A percentile compares a stretch with the other conserved stretches of the same genome.
phyloP scores from a whole-genome alignment of 345 rosid genomes.

The Eutrema japonicum region DNA sequence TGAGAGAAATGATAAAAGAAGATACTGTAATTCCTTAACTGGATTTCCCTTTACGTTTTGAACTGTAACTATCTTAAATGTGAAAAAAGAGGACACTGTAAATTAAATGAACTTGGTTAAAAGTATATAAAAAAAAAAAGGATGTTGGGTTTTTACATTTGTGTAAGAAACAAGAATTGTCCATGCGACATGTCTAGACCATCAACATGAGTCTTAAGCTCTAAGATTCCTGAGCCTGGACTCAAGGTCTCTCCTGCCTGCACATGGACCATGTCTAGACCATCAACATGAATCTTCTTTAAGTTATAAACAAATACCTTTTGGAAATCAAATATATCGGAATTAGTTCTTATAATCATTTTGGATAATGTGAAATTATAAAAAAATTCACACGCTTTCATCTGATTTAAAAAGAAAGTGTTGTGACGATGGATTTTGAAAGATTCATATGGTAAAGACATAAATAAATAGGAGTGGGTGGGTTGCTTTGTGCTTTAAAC shows the following conservation, averaged over 20 bases:
- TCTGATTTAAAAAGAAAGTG: conserved; percentile 4
- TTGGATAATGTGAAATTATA: not conserved
- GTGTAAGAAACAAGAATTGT: not conserved
- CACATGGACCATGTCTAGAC: not conserved
- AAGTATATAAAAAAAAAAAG: not conserved
- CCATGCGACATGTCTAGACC: too few species aligned
- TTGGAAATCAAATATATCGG: not conserved
- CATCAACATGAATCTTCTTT: not conserved
- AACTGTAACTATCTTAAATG: conserved; percentile 16
- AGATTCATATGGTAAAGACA: conserved; percentile 26
- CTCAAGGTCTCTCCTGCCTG: too few species aligned
- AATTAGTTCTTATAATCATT: not conserved
- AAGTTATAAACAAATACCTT: not conserved
- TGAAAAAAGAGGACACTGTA: not conserved
- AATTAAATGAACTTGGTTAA: conserved; percentile 18
- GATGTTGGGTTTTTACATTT: not conserved
- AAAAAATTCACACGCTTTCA: not conserved
- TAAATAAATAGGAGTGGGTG: conserved; percentile 30
- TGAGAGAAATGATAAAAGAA: not conserved
- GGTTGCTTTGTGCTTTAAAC: conserved; percentile 46
- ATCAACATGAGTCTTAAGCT: too few species aligned
- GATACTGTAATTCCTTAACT: not conserved
- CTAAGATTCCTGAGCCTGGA: too few species aligned
- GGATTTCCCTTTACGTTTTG: not conserved
- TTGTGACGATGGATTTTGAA: conserved; percentile 17